Percentiles rank a stretch among this genome's conserved stretches.
These are phyloP conservation scores for Xylaria sp. DNA, from an alignment of 2,329 filamentous ascomycete genomes.

Conservation along the genomic window DNA sequence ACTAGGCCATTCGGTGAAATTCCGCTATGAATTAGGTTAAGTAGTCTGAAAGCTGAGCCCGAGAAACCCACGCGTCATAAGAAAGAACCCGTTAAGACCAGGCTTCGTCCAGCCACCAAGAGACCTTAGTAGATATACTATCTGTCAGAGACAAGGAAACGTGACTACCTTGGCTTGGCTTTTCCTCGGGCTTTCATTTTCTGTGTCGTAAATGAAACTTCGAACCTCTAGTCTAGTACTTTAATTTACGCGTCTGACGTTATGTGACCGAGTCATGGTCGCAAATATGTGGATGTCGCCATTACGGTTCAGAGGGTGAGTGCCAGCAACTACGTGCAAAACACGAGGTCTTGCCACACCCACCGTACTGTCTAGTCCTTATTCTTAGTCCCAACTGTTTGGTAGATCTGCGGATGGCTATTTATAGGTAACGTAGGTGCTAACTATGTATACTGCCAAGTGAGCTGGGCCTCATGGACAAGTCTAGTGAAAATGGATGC, in stretches of 20 bases:
- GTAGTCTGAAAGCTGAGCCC: too few species aligned
- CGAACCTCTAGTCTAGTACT: not conserved
- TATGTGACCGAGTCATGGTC: conserved; percentile 23
- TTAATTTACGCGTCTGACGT: conserved; percentile 1
- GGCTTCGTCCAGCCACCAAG: not conserved
- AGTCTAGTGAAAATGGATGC: not conserved
- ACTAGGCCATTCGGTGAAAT: too few species aligned
- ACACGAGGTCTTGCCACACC: conserved; percentile 1
- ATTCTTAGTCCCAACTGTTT: not conserved
- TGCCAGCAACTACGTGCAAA: not conserved
- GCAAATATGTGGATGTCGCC: not conserved
- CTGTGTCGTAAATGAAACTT: not conserved
- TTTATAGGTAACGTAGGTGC: conserved; percentile 5
- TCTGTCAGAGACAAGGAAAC: not conserved
- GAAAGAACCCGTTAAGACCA: not conserved
- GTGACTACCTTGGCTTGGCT: not conserved
- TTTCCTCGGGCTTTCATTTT: not conserved
- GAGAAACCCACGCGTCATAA: not conserved
- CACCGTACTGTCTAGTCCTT: not conserved
- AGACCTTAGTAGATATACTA: not conserved
- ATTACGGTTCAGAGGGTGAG: not conserved
- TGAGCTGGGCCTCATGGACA: not conserved
- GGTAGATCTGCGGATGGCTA: not conserved
- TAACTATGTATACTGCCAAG: not conserved
- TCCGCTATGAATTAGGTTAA: too few species aligned